Evolutionary conservation across 495 filamentous ascomycete species (phyloP).

Genomic region (Lophium mytilinum): DNA sequence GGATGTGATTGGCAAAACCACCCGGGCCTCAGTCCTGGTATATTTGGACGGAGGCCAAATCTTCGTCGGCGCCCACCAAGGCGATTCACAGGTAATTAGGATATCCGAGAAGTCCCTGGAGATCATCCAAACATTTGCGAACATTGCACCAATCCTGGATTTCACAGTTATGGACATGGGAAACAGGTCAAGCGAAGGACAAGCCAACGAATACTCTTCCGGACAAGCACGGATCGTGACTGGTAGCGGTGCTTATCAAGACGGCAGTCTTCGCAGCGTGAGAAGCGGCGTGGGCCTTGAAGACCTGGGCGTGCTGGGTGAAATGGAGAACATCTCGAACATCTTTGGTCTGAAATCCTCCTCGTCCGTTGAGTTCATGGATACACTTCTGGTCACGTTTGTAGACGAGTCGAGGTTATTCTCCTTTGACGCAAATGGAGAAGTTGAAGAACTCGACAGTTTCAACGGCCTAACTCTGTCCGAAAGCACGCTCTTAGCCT

Average conservation of each 20-base stretch:
- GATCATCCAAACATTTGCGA: conserved; percentile 68
- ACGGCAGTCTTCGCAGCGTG: conserved; percentile 79
- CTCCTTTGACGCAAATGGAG: conserved; percentile 61
- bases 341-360: conserved; percentile 57
- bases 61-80: conserved; percentile 87
- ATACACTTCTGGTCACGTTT: conserved; percentile 73
- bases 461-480: conserved; percentile 62
- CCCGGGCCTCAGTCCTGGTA: conserved; percentile 66
- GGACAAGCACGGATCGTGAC: conserved; percentile 92
- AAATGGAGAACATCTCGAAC: conserved; percentile 66
- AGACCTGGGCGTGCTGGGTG: conserved; percentile 72
- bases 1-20: conserved; percentile 58
- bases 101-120: conserved; percentile 48
- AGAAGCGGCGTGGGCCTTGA: conserved; percentile 91
- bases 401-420: conserved; percentile 80
- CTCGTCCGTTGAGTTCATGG: conserved; percentile 40
- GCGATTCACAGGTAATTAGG: conserved; percentile 77
- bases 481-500: conserved; percentile 64
- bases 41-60: conserved; percentile 67
- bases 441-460: conserved; percentile 74
- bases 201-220: conserved; percentile 82
- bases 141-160: conserved; percentile 85
- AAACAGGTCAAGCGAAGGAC: conserved; percentile 64
- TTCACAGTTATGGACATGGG: conserved; percentile 95
- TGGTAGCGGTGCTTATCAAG: conserved; percentile 77